phyloP scores from a whole-genome alignment of 371 early-diverging fungal genomes.

The Zychaea mexicana region DNA sequence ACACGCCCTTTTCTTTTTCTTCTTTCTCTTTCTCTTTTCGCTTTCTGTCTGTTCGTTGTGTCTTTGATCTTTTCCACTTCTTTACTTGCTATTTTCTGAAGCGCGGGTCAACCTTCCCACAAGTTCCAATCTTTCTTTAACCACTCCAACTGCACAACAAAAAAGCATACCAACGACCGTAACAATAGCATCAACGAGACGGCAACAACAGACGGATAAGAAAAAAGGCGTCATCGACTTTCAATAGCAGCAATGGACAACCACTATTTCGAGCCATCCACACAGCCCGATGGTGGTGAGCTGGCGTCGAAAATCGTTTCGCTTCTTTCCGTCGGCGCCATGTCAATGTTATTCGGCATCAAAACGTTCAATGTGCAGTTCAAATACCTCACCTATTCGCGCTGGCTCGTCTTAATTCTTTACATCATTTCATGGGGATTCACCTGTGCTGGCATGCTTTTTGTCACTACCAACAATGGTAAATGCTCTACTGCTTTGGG shows the following conservation, averaged over 20 bases:
- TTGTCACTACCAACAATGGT: slow-evolving; percentile 49
- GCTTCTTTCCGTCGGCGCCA: slow-evolving; percentile 33
- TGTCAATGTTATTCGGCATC: slow-evolving; percentile 46
- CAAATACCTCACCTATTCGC: slow-evolving; percentile 36
- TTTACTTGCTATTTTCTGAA: not conserved
- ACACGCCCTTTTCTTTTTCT: not conserved
- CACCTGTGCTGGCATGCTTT: slow-evolving; percentile 36
- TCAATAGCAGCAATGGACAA: not conserved
- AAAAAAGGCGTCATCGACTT: not conserved
- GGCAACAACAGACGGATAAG: not conserved
- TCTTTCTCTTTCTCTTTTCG: not conserved
- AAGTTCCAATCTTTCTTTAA: too few species aligned
- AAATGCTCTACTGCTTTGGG: too few species aligned
- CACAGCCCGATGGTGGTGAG: slow-evolving; percentile 35
- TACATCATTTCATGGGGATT: slow-evolving; percentile 51
- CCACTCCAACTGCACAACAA: not conserved
- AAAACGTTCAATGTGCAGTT: slow-evolving; percentile 43
- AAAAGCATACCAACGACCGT: not conserved
- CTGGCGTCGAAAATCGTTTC: slow-evolving; percentile 40
- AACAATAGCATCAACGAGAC: not conserved
- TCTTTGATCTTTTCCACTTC: not conserved
- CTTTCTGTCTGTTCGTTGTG: not conserved
- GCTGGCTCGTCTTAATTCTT: slow-evolving; percentile 40
- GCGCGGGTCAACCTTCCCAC: too few species aligned
- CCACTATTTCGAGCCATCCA: not conserved